phyloP scores from a whole-genome alignment of 2,329 filamentous ascomycete species.

The Nothophoma quercina region DNA sequence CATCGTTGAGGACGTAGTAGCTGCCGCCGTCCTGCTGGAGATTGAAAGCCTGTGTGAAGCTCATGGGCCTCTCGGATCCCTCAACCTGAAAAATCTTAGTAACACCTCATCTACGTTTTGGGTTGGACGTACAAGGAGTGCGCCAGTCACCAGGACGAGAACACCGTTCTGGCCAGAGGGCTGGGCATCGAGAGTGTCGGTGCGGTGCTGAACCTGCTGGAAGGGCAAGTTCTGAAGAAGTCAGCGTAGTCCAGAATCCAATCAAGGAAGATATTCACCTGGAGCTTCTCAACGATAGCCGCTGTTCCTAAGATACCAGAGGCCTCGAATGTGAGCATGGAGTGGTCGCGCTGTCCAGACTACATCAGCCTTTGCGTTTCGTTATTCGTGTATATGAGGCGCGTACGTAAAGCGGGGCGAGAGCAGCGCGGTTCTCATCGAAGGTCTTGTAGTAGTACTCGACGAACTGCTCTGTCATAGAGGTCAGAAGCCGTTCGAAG shows the following conservation, averaged over 20 bases:
- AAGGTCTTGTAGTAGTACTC: slow-evolving; percentile 91
- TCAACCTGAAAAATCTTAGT: slow-evolving; percentile 67
- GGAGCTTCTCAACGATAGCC: slow-evolving; percentile 80
- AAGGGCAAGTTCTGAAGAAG: slow-evolving; percentile 74
- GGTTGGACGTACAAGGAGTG: slow-evolving; percentile 71
- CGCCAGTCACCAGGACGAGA: slow-evolving; percentile 87
- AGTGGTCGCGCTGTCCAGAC: slow-evolving; percentile 71
- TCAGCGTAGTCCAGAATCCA: slow-evolving; percentile 24
- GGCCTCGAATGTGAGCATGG: slow-evolving; percentile 94
- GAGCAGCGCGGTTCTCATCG: slow-evolving; percentile 71
- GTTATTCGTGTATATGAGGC: slow-evolving; percentile 9
- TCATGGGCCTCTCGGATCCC: slow-evolving; percentile 85
- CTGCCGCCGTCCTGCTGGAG: slow-evolving; percentile 75
- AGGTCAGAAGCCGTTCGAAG: slow-evolving; percentile 23
- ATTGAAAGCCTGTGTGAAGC: slow-evolving; percentile 90
- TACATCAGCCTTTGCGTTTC: slow-evolving; percentile 13
- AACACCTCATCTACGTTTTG: not conserved
- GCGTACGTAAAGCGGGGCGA: slow-evolving; percentile 82
- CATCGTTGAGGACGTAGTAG: slow-evolving; percentile 88
- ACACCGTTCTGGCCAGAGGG: slow-evolving; percentile 74
- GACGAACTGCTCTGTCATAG: slow-evolving; percentile 78
- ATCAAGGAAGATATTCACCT: slow-evolving; percentile 61
- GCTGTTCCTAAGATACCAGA: slow-evolving; percentile 68
- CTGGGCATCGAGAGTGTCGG: slow-evolving; percentile 83
- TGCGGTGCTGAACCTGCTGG: slow-evolving; percentile 78